phyloP scores from a whole-genome alignment of 345 rosid genomes.

The Eucalyptus viminalis region DNA sequence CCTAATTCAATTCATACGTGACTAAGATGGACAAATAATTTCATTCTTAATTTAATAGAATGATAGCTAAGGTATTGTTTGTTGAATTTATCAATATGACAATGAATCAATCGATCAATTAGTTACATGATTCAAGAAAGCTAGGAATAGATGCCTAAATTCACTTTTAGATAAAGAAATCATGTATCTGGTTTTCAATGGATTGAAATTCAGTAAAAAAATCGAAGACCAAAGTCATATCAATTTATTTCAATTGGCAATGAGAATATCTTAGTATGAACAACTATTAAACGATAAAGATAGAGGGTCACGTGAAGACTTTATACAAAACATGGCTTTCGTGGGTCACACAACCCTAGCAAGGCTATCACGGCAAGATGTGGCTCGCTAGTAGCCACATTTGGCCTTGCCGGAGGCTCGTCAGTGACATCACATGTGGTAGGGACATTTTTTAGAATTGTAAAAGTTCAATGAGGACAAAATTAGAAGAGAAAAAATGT shows the following conservation, averaged over 20 bases:
- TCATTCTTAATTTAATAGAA: background rate
- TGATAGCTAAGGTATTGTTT: background rate
- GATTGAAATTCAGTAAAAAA: background rate
- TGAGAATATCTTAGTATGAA: background rate
- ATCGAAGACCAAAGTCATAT: fast-evolving
- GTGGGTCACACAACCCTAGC: background rate
- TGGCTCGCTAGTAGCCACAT: background rate
- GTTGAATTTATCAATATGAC: background rate
- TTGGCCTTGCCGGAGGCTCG: fast-evolving
- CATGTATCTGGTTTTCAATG: too few relatives aligned
- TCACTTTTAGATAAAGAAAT: background rate
- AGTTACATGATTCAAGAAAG: background rate
- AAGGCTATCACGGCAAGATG: background rate
- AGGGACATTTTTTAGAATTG: background rate
- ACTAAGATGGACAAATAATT: background rate
- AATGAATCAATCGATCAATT: background rate
- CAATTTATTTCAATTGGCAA: background rate
- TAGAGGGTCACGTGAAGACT: background rate
- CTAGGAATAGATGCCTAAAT: background rate
- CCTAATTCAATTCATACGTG: background rate
- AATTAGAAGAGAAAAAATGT: background rate
- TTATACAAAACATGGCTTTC: background rate
- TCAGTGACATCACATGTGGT: background rate
- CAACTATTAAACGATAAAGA: background rate
- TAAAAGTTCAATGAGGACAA: too few relatives aligned